Base-by-base conservation (phyloP, 768 basidiomycete species). In the Serendipita vermifera region DNA sequence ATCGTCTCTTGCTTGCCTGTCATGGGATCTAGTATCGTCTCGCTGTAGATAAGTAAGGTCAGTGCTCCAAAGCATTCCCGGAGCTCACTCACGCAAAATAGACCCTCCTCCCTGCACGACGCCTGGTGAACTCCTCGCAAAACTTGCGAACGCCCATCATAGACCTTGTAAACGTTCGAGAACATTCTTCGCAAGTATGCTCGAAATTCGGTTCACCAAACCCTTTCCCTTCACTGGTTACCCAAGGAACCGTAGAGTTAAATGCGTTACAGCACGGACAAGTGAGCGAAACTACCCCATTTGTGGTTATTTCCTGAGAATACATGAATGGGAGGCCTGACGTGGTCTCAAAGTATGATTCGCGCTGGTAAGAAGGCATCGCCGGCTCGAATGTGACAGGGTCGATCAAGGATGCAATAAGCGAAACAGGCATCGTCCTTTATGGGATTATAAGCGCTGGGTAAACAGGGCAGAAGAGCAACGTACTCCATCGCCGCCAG, bases 131-230 rank as follows among this genome's bases (percentile, higher is more conserved):
- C 22, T 51, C 46, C 32, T 51, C 46, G 24, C 46, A 51, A 51
- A 51, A 51, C 46, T 51, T 51, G 9, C 46, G 9, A 29, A 51
- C 46, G 29, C 46, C 46, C 46, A 51, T 51, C 46, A 51, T 51
- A 22, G 15, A 22, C 27, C 46, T 22, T 24, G 9, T 51, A 31
- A 51, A 51, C 27, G 26, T 27, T 5, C 46, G 46, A 9, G 17
- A 24, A n/a, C 46, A 51, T 31, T 31, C 26, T 9, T 51, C 46
- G 24, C 46, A 51, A 22, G 26, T 15, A 31, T 51, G 46, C 9
- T 24, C 22, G 24, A 51, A 51, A 22, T 26, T 31, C 7, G 46
- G 46, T n/a, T 51, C 46, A 7, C 24, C 46, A 29, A 51, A 51
- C 32, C 46, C 46, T 22, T n/a, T 7, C 32, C 46, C 46, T 51